Percentiles rank a stretch among this genome's conserved stretches.
These are phyloP conservation scores for Chenopodium suecicum DNA, from an alignment of 148 eudicot genomes.

Conservation along the genomic window DNA sequence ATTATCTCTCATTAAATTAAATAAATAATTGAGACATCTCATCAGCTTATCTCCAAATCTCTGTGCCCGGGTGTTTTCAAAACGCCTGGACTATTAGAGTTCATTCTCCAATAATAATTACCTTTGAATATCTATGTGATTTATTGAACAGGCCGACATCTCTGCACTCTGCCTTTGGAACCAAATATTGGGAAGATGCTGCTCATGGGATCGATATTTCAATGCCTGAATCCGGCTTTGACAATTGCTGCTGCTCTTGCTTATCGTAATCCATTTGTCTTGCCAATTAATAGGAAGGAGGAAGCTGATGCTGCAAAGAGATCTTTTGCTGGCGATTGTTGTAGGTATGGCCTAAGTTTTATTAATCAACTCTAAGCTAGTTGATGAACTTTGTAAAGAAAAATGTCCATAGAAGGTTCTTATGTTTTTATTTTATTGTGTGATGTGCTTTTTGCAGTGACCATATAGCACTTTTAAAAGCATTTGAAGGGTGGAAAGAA, in stretches of 20 bases:
- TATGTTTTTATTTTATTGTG: neutral
- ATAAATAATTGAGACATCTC: no score
- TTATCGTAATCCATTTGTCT: constrained; percentile 89
- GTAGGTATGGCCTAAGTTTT: constrained; percentile 52
- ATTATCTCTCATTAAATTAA: no score
- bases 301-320: constrained; percentile 97
- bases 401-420: neutral
- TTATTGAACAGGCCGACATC: constrained; percentile 65
- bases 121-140: neutral
- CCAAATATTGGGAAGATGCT: constrained; percentile 99
- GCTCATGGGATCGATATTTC: constrained; percentile 93
- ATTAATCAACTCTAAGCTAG: constrained; percentile 2
- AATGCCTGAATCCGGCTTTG: constrained; percentile 86
- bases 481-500: constrained; percentile 94
- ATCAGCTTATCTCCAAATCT: no score
- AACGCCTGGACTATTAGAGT: neutral
- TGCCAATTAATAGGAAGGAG: constrained; percentile 84
- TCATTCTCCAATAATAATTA: neutral
- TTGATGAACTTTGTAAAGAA: neutral
- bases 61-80: no score
- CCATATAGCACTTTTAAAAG: constrained; percentile 96
- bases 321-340: constrained; percentile 94
- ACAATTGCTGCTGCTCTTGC: constrained; percentile 97
- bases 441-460: constrained; percentile 48
- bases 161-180: constrained; percentile 78